A percentile compares a stretch with the other conserved stretches of the same genome.
Conservation (phyloP, 306 rosid species). For the Cucurbita moschata region DNA sequence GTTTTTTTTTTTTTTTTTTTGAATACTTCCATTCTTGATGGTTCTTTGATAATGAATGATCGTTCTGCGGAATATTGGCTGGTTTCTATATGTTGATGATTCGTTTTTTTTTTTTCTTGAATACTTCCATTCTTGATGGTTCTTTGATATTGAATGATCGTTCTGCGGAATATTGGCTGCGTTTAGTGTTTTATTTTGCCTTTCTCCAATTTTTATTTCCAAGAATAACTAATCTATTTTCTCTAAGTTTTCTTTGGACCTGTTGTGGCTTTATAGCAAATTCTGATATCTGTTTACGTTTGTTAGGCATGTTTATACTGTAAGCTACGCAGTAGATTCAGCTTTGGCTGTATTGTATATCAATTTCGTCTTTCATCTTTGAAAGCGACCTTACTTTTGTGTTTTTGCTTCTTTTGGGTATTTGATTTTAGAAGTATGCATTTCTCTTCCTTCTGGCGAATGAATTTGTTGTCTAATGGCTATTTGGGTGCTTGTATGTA, state of each 20-base stretch:
- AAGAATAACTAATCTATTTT: too few relatives aligned
- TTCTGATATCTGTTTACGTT: not conserved
- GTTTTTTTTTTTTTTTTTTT: not conserved
- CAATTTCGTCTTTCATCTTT: not conserved
- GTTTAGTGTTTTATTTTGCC: not conserved
- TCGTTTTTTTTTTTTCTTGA: not conserved
- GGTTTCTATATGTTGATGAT: too few relatives aligned
- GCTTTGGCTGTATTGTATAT: not conserved
- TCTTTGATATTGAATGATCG: too few relatives aligned
- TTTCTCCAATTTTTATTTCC: not conserved
- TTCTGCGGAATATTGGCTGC: not conserved
- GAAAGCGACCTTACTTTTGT: not conserved
- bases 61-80: not conserved
- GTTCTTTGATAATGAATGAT: not conserved
- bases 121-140: too few relatives aligned
- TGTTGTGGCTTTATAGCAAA: not conserved
- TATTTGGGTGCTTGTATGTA: not conserved
- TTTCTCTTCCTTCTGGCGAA: slow-evolving; percentile 4
- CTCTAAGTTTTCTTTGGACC: not conserved
- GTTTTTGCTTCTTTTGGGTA: slow-evolving; percentile 4
- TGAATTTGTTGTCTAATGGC: not conserved
- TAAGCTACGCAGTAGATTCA: not conserved
- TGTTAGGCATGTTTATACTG: not conserved
- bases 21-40: not conserved
- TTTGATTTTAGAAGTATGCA: slow-evolving; percentile 3